Base-by-base conservation (phyloP, 495 filamentous ascomycete genomes). In the Penicillium paradoxum region DNA sequence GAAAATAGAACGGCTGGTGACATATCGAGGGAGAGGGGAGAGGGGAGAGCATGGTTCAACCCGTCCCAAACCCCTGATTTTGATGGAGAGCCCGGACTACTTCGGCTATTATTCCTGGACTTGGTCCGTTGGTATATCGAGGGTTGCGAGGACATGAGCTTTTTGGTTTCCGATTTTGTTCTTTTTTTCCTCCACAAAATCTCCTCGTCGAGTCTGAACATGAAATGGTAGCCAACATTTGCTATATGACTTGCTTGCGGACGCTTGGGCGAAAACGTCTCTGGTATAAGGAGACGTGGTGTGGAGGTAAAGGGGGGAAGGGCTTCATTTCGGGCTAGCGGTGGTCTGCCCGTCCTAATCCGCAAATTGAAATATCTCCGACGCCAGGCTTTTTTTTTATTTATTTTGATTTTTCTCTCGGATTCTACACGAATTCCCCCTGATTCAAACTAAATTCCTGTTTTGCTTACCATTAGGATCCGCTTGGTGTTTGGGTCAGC, bases 341-440 rank as follows among this genome's bases (percentile, higher is more conserved):
- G 44, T 54, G 41, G 30, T 45, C 17, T 46, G 52, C 36, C 33
- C 40, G 54, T 56, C 54, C 63, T 63, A 63, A 54, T 43, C 63
- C 60, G 38, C 37, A 58, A 63, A 60, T 57, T 58, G 63, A 49
- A 66, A 66, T 54, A 58, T 37, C 60, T 61, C 63, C 63, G 63
- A 17, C 30, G 34, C 7, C 14, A 44, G 24, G 3, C 7, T 3
- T 7, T 27, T 27, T 27, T 27, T 27, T 27, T 3, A 27, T 27
- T 27, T n/a, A n/a, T n/a, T n/a, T n/a, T n/a, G n/a, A 27, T 27
- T 3, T 27, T 51, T 45, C 30, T 48, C 15, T 44, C 6, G 29
- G 17, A 6, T 32, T 25, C 27, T n/a, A 24, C 45, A 33, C 37
- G 36, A 24, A 51, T 43, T n/a, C 15, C 51, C 44, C 39, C 41